These are phyloP conservation scores for Septoria petroselini DNA, from an alignment of 2,329 filamentous ascomycete species.

Conservation along the genomic window DNA sequence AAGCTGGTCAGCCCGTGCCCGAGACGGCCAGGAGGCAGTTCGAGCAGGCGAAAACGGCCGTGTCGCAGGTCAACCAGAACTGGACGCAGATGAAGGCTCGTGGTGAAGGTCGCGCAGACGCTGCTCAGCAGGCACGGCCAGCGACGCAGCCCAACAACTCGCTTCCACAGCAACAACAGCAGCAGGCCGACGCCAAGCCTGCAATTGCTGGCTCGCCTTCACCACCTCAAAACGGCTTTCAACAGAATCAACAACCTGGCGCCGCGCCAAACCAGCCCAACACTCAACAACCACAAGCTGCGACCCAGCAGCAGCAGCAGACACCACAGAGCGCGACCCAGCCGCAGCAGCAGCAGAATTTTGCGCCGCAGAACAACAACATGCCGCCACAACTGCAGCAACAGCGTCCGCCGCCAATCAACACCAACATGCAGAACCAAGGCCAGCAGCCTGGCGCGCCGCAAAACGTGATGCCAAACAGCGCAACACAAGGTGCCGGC, in stretches of 20 bases:
- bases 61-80: constrained; percentile 17
- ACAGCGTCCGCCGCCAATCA: constrained; percentile 17
- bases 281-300: constrained; percentile 29
- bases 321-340: constrained; percentile 35
- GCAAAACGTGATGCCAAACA: constrained; percentile 24
- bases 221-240: constrained; percentile 25
- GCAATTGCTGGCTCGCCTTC: constrained; percentile 18
- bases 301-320: constrained; percentile 31
- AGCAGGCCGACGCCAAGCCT: constrained; percentile 21
- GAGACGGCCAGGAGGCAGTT: constrained; percentile 17
- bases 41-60: constrained; percentile 19
- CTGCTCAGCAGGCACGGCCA: constrained; percentile 20
- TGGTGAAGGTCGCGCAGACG: constrained; percentile 21
- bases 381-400: constrained; percentile 27
- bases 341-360: constrained; percentile 32
- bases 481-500: constrained; percentile 23
- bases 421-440: constrained; percentile 24
- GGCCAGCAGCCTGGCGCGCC: constrained; percentile 23
- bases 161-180: constrained; percentile 20
- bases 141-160: constrained; percentile 25
- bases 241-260: constrained; percentile 15
- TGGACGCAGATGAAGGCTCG: constrained; percentile 21
- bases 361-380: constrained; percentile 31
- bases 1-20: constrained; percentile 15
- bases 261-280: constrained; percentile 23